These are phyloP conservation scores for Trametes hirsuta DNA, from an alignment of 1,284 basidiomycete genomes.

Conservation along the genomic window DNA sequence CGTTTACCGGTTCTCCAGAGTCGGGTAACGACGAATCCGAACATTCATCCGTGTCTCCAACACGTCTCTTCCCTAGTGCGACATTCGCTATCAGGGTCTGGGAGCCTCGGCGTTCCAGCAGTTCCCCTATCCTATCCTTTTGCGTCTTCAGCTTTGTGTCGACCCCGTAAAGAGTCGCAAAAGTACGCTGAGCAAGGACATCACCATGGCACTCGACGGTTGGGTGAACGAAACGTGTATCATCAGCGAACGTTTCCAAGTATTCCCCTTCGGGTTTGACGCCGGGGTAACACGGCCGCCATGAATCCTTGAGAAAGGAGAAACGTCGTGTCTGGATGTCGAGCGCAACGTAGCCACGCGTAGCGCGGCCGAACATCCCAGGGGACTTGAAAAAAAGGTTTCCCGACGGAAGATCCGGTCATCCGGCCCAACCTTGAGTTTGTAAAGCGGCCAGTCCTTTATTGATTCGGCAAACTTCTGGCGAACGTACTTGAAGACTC, in stretches of 20 bases:
- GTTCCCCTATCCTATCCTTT: too few species aligned
- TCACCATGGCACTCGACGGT: not conserved
- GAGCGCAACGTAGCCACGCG: slow-evolving; percentile 9
- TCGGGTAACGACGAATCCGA: too few species aligned
- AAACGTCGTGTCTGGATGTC: slow-evolving; percentile 3
- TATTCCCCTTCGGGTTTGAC: slow-evolving; percentile 7
- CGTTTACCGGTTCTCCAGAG: too few species aligned
- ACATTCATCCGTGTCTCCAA: too few species aligned
- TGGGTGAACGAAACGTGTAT: not conserved
- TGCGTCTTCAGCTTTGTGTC: too few species aligned
- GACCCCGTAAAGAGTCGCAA: too few species aligned
- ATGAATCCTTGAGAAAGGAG: slow-evolving; percentile 16
- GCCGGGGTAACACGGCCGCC: slow-evolving; percentile 4
- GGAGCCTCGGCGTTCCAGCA: too few species aligned
- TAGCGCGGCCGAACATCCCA: slow-evolving; percentile 6
- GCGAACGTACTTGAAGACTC: slow-evolving; percentile 12
- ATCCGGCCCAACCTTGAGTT: not conserved
- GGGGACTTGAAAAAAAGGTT: not conserved
- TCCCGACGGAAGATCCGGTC: slow-evolving; percentile 4
- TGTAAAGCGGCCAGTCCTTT: not conserved
- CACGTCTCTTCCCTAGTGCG: too few species aligned
- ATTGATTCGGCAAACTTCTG: slow-evolving; percentile 6
- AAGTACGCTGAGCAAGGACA: too few species aligned
- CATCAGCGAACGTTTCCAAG: not conserved
- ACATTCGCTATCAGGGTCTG: too few species aligned